A percentile compares a stretch with the other conserved stretches of the same genome.
Conservation (phyloP, 2,329 filamentous ascomycete genomes). For the Clarireedia paspali region DNA sequence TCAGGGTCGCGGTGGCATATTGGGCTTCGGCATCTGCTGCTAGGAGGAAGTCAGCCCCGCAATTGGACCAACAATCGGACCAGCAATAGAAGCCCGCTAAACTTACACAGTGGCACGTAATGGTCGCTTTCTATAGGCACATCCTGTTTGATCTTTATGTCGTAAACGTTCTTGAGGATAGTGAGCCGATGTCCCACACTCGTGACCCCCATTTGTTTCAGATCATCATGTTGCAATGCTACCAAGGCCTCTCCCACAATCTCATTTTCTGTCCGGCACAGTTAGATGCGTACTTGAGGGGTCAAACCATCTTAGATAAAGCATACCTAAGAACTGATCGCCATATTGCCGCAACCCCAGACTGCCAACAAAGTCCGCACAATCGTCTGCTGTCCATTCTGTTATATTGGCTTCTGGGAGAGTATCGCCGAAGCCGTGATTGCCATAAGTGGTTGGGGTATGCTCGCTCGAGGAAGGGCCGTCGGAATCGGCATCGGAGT, state of each 20-base stretch:
- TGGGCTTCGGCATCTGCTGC: conserved; percentile 84
- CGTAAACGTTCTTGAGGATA: conserved; percentile 92
- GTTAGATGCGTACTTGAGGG: conserved; percentile 1
- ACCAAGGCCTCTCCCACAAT: conserved; percentile 89
- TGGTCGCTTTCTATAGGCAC: conserved; percentile 87
- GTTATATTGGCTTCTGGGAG: conserved; percentile 69
- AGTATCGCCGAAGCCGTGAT: conserved; percentile 55
- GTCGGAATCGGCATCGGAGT: conserved; percentile 67
- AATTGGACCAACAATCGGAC: neutral
- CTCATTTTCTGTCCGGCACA: conserved; percentile 65
- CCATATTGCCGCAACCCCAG: conserved; percentile 79
- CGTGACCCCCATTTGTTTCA: conserved; percentile 88
- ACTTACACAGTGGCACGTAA: conserved; percentile 85
- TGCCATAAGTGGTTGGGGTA: conserved; percentile 71
- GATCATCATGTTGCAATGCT: conserved; percentile 80
- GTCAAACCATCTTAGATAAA: neutral
- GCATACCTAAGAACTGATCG: conserved; percentile 71
- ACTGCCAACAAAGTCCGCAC: conserved; percentile 77
- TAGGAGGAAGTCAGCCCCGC: conserved; percentile 33
- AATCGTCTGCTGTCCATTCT: conserved; percentile 79
- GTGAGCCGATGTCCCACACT: conserved; percentile 93
- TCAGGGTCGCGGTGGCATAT: conserved; percentile 80
- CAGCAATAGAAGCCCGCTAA: neutral
- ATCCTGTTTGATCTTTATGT: conserved; percentile 90
- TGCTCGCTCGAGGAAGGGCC: conserved; percentile 59